Evolutionary conservation across 1,284 basidiomycete genomes (phyloP).

Genomic region (Cryptococcus sp.): DNA sequence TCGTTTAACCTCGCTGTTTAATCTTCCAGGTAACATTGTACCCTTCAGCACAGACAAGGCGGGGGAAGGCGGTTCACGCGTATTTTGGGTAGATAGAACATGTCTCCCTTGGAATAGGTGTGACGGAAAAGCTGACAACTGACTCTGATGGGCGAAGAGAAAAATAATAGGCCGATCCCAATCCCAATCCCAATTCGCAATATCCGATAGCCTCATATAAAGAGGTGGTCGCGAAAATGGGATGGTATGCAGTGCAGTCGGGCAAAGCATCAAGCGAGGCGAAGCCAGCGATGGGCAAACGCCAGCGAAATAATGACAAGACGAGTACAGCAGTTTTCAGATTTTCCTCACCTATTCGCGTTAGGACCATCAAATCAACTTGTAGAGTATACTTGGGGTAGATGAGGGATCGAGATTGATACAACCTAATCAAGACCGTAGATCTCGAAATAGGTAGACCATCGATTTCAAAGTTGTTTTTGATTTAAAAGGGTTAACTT

Average conservation of each 20-base stretch:
- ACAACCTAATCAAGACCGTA: too few relatives aligned
- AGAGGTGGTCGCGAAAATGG: not conserved
- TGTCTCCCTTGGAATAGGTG: not conserved
- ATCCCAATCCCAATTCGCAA: not conserved
- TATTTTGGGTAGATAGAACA: not conserved
- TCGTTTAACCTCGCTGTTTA: not conserved
- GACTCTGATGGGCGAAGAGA: too few relatives aligned
- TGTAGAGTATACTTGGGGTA: too few relatives aligned
- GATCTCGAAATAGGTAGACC: too few relatives aligned
- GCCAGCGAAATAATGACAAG: constrained; percentile 2
- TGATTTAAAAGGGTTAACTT: too few relatives aligned
- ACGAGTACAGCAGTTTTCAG: not conserved
- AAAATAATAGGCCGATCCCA: not conserved
- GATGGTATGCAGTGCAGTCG: constrained; percentile 1
- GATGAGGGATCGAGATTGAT: too few relatives aligned
- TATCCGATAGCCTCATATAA: not conserved
- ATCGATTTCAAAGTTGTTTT: too few relatives aligned
- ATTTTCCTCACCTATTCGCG: too few relatives aligned
- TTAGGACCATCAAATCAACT: too few relatives aligned
- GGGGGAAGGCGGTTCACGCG: constrained; percentile 19
- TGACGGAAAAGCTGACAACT: too few relatives aligned
- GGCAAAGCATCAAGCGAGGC: not conserved
- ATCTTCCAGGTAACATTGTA: not conserved
- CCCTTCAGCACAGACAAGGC: constrained; percentile 18
- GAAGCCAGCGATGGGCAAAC: constrained; percentile 4